A percentile compares a stretch with the other conserved stretches of the same genome.
Evolutionary conservation across 75 land plant genomes (phyloP).

Genomic region (Sequoiadendron giganteum): DNA sequence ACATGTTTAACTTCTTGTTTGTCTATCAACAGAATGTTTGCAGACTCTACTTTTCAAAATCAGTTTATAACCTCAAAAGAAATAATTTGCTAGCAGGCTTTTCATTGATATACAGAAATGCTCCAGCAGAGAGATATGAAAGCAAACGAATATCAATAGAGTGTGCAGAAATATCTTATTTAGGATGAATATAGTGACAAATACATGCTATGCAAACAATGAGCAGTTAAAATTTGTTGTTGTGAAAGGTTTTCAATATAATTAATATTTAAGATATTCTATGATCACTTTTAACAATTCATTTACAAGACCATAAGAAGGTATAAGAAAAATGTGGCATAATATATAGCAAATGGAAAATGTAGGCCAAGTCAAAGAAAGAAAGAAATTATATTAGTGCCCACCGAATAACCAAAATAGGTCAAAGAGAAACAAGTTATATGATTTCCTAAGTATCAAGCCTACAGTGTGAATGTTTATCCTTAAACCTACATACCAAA

Average conservation of each 20-base stretch:
- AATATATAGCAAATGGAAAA: background rate
- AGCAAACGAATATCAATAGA: background rate
- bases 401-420: background rate
- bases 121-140: background rate
- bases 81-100: background rate
- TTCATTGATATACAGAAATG: background rate
- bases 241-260: background rate
- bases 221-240: background rate
- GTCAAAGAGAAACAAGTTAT: background rate
- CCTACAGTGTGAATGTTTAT: background rate
- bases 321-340: background rate
- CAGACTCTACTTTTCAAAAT: background rate
- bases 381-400: background rate
- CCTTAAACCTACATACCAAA: background rate
- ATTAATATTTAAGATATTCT: background rate
- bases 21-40: background rate
- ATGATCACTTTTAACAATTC: background rate
- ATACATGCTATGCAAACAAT: background rate
- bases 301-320: background rate
- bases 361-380: background rate
- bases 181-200: background rate
- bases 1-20: background rate
- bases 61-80: background rate
- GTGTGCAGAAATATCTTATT: background rate
- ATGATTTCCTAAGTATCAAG: background rate